Conservation (phyloP, 495 filamentous ascomycete species). For the Daldinia caldariorum region DNA sequence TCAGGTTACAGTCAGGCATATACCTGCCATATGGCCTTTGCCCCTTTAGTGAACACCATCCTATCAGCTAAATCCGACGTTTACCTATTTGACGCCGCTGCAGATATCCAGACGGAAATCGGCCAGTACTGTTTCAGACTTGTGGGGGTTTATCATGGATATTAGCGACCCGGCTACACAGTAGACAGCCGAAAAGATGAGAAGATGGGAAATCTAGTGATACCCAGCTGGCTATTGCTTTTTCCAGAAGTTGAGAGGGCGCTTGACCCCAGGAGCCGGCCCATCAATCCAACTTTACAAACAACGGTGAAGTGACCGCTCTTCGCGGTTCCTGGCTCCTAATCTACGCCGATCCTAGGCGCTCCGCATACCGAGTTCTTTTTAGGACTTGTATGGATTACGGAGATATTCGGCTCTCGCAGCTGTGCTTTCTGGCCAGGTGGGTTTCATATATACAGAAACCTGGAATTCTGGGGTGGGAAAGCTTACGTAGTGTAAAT, state of each 20-base stretch:
- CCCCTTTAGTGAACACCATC: slow-evolving; percentile 18
- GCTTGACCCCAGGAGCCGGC: slow-evolving; percentile 24
- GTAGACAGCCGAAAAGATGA: slow-evolving; percentile 21
- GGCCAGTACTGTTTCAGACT: slow-evolving; percentile 37
- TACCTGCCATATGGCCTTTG: slow-evolving; percentile 4
- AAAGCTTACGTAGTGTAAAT: slow-evolving; percentile 4
- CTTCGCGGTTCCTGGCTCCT: slow-evolving; percentile 13
- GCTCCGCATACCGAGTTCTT: slow-evolving; percentile 9
- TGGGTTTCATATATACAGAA: slow-evolving; percentile 21
- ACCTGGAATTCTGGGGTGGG: slow-evolving; percentile 4
- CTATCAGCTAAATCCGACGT: slow-evolving; percentile 25
- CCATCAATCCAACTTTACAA: slow-evolving; percentile 23
- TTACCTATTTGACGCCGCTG: slow-evolving; percentile 37
- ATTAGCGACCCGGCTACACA: slow-evolving; percentile 10
- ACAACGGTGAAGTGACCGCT: slow-evolving; percentile 44
- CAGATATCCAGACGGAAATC: slow-evolving; percentile 45
- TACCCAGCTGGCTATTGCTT: slow-evolving; percentile 16
- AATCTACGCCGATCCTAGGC: slow-evolving; percentile 20
- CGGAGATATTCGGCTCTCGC: slow-evolving; percentile 7
- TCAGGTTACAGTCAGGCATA: slow-evolving; percentile 42
- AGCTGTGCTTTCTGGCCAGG: slow-evolving; percentile 7
- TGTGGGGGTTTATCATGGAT: slow-evolving; percentile 37
- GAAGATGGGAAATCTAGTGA: slow-evolving; percentile 32
- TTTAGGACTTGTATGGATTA: background rate
- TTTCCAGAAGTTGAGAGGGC: slow-evolving; percentile 34